Evolutionary conservation across 345 rosid species (phyloP).

Genomic region (Crucihimalaya himalaica): DNA sequence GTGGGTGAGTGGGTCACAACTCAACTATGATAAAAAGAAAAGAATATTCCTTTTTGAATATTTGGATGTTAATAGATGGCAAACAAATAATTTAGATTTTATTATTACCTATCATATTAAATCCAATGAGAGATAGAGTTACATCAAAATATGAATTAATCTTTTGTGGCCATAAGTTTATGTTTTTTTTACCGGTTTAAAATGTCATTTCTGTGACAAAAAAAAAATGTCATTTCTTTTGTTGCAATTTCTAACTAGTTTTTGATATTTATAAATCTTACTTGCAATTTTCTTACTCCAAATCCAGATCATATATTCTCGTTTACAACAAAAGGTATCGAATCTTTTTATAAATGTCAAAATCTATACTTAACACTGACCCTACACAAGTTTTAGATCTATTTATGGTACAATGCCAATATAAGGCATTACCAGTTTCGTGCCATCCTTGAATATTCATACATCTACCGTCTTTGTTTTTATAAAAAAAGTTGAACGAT

Average conservation of each 20-base stretch:
- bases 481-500: background rate
- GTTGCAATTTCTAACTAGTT: background rate
- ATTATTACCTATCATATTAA: background rate
- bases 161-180: background rate
- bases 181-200: background rate
- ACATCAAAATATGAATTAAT: constrained; percentile 1
- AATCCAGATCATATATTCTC: background rate
- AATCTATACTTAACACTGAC: background rate
- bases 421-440: background rate
- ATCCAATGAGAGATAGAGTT: background rate
- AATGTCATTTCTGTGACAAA: background rate
- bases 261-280: background rate
- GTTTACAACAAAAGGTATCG: background rate
- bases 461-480: background rate
- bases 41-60: constrained; percentile 25
- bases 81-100: too few species aligned
- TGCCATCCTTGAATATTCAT: constrained; percentile 14
- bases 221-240: background rate
- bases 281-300: background rate
- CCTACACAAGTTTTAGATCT: background rate
- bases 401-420: constrained; percentile 8
- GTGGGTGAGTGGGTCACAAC: constrained; percentile 30
- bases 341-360: background rate
- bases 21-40: constrained; percentile 22
- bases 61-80: background rate